Evolutionary conservation across 768 basidiomycete genomes (phyloP), one percentile per base, ranked within the genome.

Genomic region (Lactarius vividus): DNA sequence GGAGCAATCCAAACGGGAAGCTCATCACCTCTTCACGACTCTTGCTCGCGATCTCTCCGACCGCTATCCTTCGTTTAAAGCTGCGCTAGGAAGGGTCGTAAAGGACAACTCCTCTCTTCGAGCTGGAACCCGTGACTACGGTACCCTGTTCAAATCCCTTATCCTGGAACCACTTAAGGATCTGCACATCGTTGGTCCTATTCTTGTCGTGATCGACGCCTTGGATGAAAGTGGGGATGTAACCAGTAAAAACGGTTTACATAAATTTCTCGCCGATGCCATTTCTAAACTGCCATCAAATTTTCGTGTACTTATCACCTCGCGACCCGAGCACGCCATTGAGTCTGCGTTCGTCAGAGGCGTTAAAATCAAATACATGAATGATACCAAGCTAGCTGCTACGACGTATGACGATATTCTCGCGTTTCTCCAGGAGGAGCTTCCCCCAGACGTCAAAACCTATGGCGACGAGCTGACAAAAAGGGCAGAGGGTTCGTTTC

Each of bases 141-240:
- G 7, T 20, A 58, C 57, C n/a, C 57, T 58, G 3, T 40, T 58
- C 9, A 9, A 58, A 28, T 28, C 20, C 26, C 40, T 58, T 23
- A 16, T 58, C 37, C 13, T 39, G 23, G 15, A 58, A 29, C 39
- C 57, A 15, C 57, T 58, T 4, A 39, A 42, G 57, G 37, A 28
- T 16, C 18, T 58, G n/a, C 57, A 40, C 33, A 26, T 58, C 18
- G 57, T 28, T 10, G 37, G 37, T 16, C 57, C 57, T 9, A 42
- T 58, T 23, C 39, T 58, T 7, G 28, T 58, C 23, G 57, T 58
- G 5, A 58, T 58, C 37, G 57, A 58, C 10, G 57, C 35, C n/a
- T 11, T 58, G 23, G 57, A 58, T 10, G 57, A 58, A 16, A 39
- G 57, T 20, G 57, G 20, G 13, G 57, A 58, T 9, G 35, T 16